phyloP scores from a whole-genome alignment of 2,329 filamentous ascomycete species.

The Chaetomium strumarium region DNA sequence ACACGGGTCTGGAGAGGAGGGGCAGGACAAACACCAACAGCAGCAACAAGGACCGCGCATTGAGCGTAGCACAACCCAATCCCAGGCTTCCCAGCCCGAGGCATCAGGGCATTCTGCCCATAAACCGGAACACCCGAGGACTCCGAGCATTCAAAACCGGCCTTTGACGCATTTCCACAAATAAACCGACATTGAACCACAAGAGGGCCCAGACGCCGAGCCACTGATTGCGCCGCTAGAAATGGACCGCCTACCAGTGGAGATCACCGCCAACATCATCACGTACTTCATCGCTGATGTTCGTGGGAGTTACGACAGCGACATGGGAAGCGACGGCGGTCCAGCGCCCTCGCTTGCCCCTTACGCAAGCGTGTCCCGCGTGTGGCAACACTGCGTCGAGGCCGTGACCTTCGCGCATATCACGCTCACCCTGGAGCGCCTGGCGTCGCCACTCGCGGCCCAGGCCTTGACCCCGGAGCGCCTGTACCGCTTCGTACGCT shows the following conservation, averaged over 20 bases:
- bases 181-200: too few relatives aligned
- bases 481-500: conserved; percentile 1
- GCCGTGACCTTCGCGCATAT: neutral
- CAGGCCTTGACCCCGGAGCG: conserved; percentile 1
- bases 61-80: too few relatives aligned
- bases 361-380: conserved; percentile 3
- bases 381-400: conserved; percentile 3
- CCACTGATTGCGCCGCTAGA: too few relatives aligned
- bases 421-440: neutral
- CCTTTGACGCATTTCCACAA: too few relatives aligned
- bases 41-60: too few relatives aligned
- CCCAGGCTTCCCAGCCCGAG: too few relatives aligned
- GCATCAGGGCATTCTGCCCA: too few relatives aligned
- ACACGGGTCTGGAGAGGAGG: too few relatives aligned
- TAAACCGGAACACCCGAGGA: too few relatives aligned
- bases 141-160: too few relatives aligned
- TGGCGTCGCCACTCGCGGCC: neutral
- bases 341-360: neutral
- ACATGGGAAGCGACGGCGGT: neutral
- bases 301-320: neutral
- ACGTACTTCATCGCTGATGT: neutral
- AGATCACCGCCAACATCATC: conserved; percentile 6
- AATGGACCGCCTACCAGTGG: neutral
- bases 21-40: too few relatives aligned
- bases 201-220: too few relatives aligned